Evolutionary conservation across 106 monocot species (phyloP).

Genomic region (Gastrodia elata): DNA sequence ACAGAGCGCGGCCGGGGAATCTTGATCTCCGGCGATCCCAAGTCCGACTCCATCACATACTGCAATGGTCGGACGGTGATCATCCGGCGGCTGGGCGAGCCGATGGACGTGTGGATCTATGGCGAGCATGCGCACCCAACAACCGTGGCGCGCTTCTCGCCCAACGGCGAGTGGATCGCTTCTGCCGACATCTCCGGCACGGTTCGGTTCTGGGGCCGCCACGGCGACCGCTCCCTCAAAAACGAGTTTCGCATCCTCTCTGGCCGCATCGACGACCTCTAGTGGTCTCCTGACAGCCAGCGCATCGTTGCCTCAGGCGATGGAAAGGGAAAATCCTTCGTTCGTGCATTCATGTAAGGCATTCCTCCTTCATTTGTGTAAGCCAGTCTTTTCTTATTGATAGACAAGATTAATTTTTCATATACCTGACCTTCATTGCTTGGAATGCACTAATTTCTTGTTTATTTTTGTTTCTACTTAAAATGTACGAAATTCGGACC

Average conservation of each 20-base stretch:
- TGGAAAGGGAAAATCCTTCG: slow-evolving; percentile 93
- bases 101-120: slow-evolving; percentile 57
- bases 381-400: not conserved
- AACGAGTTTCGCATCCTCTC: slow-evolving; percentile 90
- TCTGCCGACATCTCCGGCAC: slow-evolving; percentile 87
- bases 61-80: slow-evolving; percentile 90
- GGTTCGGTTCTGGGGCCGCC: slow-evolving; percentile 86
- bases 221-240: slow-evolving; percentile 88
- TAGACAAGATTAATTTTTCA: not conserved
- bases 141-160: slow-evolving; percentile 87
- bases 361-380: not conserved
- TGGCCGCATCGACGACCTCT: slow-evolving; percentile 87
- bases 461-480: not conserved
- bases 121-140: slow-evolving; percentile 78
- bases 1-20: slow-evolving; percentile 96
- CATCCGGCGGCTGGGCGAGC: slow-evolving; percentile 49
- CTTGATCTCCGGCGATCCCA: slow-evolving; percentile 81
- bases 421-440: too few species aligned
- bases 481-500: not conserved
- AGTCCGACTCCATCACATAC: slow-evolving; percentile 60
- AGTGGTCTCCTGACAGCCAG: slow-evolving; percentile 85
- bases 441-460: not conserved
- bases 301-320: slow-evolving; percentile 86
- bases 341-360: slow-evolving; percentile 87
- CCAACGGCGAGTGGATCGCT: slow-evolving; percentile 98